Evolutionary conservation across 768 basidiomycete genomes (phyloP), one percentile per base, ranked within the genome.

Genomic region (Podaxis sp.): DNA sequence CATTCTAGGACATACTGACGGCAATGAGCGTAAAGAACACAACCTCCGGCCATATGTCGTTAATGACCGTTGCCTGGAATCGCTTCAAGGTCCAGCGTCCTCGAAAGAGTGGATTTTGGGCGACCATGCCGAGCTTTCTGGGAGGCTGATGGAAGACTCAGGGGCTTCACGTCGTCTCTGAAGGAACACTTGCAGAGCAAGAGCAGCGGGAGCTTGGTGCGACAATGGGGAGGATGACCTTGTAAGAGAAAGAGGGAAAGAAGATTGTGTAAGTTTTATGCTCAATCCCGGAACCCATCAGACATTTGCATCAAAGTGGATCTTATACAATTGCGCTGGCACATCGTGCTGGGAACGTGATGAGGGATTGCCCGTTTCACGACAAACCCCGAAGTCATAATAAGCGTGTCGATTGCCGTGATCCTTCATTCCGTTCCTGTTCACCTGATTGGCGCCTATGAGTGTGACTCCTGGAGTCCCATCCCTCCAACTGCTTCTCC

Each of bases 1-100:
- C 18, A 18, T 44, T 44, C 2, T 44, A 21, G 18, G 32, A 27
- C 56, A 18, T 67, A 87, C 86, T 83, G 0, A 81, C 76, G 2
- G 86, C 81, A n/a, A 88, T 68, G 4, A 77, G 68, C 0, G 81
- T 77, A 73, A 89, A 89, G 74, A 89, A 86, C 0, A 81, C 37
- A 18, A 82, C 79, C 63, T 86, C 83, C 1, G 82, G 83, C 83
- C 83, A 87, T n/a, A 85, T 84, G 68, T 85, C 84, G 65, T 86
- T 85, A 57, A 86, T 72, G 60, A 88, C 83, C 27, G 83, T 86
- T 2, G 83, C 81, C 60, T 80, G 73, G 69, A 84, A 82, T 65
- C 78, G 80, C 68, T 80, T 82, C 52, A 74, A 52, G 23, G 77
- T 79, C 77, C 79, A 82, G 50, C 69, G 70, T 55, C 79, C 79